Conservation (phyloP, 2,329 filamentous ascomycete genomes). For the Mycocentrospora acerina region DNA sequence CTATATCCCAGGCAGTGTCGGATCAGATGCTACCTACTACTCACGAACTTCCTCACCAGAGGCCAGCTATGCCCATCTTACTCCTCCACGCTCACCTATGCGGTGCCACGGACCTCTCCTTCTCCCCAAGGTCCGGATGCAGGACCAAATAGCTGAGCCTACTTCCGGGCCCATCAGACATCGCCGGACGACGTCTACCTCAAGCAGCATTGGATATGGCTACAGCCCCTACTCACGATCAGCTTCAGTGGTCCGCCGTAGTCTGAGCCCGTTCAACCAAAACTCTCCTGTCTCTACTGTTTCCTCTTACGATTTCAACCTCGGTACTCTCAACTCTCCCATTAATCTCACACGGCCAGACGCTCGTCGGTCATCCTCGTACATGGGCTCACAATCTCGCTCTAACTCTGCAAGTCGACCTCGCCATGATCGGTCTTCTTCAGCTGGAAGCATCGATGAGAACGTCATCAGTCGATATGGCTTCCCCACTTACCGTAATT, state of each 20-base stretch:
- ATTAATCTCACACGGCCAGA: slow-evolving; percentile 50
- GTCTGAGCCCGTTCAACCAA: slow-evolving; percentile 48
- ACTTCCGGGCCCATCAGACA: slow-evolving; percentile 58
- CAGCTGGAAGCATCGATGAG: slow-evolving; percentile 68
- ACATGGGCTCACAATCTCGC: slow-evolving; percentile 47
- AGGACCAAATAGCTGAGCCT: slow-evolving; percentile 75
- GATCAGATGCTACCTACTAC: slow-evolving; percentile 60
- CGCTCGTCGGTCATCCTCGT: slow-evolving; percentile 38
- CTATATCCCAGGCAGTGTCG: slow-evolving; percentile 44
- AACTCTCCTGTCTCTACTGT: slow-evolving; percentile 46
- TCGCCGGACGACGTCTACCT: slow-evolving; percentile 57
- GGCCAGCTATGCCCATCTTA: slow-evolving; percentile 67
- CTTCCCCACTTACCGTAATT: slow-evolving; percentile 81
- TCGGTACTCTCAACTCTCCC: slow-evolving; percentile 64
- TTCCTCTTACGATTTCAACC: slow-evolving; percentile 43
- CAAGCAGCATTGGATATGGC: slow-evolving; percentile 35
- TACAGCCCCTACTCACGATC: slow-evolving; percentile 55
- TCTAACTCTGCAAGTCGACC: slow-evolving; percentile 62
- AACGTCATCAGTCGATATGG: slow-evolving; percentile 68
- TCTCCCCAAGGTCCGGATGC: slow-evolving; percentile 80
- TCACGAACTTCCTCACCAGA: slow-evolving; percentile 69
- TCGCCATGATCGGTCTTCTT: slow-evolving; percentile 58
- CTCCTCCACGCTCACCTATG: slow-evolving; percentile 70
- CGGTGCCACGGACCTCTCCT: slow-evolving; percentile 77
- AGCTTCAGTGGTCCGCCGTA: slow-evolving; percentile 48